Percentiles rank a stretch among this genome's conserved stretches.
Evolutionary conservation across 106 monocot genomes (phyloP).

Genomic region (Platanthera zijinensis): DNA sequence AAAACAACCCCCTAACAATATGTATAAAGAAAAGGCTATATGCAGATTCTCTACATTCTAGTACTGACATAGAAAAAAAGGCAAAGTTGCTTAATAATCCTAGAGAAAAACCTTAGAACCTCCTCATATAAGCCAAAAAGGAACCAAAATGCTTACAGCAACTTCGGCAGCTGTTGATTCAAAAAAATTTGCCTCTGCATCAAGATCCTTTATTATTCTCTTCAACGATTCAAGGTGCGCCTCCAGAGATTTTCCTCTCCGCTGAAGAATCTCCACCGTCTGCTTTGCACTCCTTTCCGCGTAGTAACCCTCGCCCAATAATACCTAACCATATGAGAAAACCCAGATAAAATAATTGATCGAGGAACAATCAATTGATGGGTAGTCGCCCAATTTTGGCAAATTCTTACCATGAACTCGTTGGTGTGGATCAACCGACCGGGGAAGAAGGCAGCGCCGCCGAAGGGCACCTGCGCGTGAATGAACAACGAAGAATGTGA

Average conservation of each 20-base stretch:
- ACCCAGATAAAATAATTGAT: background rate
- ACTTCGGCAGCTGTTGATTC: slow-evolving; percentile 64
- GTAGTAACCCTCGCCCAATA: slow-evolving; percentile 87
- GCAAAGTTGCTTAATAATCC: too few species aligned
- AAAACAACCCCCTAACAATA: too few species aligned
- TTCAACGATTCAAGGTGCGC: slow-evolving; percentile 55
- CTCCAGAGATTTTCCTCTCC: slow-evolving; percentile 64
- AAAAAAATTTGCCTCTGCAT: slow-evolving; percentile 71
- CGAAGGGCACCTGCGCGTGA: slow-evolving; percentile 71
- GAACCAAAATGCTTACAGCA: slow-evolving; percentile 37
- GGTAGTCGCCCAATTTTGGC: background rate
- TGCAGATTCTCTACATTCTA: too few species aligned
- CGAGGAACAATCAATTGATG: background rate
- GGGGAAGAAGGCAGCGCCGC: slow-evolving; percentile 86
- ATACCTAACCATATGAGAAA: slow-evolving; percentile 45
- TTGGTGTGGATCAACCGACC: slow-evolving; percentile 89
- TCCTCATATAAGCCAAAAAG: background rate
- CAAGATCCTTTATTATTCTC: slow-evolving; percentile 49
- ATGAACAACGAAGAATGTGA: slow-evolving; percentile 4
- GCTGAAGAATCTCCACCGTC: slow-evolving; percentile 67
- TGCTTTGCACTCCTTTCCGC: slow-evolving; percentile 82
- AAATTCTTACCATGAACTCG: slow-evolving; percentile 61
- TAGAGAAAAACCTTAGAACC: too few species aligned
- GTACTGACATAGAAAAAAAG: too few species aligned
- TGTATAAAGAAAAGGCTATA: too few species aligned